Percentiles rank a stretch among this genome's conserved stretches.
Conservation (phyloP, 768 basidiomycete genomes). For the Lenzites betulinus region DNA sequence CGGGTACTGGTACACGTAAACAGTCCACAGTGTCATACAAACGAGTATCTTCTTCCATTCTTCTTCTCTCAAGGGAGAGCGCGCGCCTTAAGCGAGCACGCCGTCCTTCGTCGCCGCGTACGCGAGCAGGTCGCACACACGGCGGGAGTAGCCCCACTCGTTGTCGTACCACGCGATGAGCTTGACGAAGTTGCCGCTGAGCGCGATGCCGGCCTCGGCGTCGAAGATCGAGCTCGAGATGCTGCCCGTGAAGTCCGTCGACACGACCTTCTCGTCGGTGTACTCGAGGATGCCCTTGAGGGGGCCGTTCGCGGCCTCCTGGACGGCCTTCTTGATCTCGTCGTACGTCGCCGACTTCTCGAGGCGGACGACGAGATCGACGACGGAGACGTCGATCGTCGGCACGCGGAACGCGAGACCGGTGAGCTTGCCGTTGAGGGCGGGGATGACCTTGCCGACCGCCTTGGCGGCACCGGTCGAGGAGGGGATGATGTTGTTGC, state of each 20-base stretch:
- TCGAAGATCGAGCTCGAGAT: constrained; percentile 89
- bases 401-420: constrained; percentile 98
- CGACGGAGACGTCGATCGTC: constrained; percentile 94
- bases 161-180: constrained; percentile 96
- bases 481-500: constrained; percentile 98
- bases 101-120: constrained; percentile 78
- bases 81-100: constrained; percentile 22
- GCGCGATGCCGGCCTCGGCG: constrained; percentile 87
- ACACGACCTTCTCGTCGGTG: constrained; percentile 93
- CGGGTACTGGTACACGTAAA: constrained; percentile 13
- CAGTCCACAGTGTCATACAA: constrained; percentile 1
- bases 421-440: constrained; percentile 96
- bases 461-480: constrained; percentile 99
- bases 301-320: constrained; percentile 70
- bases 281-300: constrained; percentile 82
- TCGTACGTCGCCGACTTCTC: constrained; percentile 87
- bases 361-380: constrained; percentile 93
- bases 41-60: constrained; percentile 1
- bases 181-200: constrained; percentile 95
- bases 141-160: constrained; percentile 92
- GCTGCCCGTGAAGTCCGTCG: constrained; percentile 88
- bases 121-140: constrained; percentile 87
- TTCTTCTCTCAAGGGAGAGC: background rate
- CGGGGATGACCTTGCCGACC: constrained; percentile 96
- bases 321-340: constrained; percentile 84